These are phyloP conservation scores for Aspergillus sclerotiicarbonarius DNA, from an alignment of 495 filamentous ascomycete genomes.

Conservation along the genomic window DNA sequence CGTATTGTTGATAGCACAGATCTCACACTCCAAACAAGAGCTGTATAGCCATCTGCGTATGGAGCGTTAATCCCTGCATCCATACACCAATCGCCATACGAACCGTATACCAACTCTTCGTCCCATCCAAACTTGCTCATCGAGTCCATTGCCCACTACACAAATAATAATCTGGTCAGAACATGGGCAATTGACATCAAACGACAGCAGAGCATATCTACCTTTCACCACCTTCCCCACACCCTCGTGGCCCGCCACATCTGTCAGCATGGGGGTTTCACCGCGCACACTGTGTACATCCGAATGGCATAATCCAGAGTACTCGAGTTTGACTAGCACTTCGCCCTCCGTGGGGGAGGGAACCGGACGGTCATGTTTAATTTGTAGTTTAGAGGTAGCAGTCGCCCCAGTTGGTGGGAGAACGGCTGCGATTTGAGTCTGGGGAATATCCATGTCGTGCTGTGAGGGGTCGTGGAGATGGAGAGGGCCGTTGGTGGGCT, in stretches of 20 bases:
- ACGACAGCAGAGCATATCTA: conserved; percentile 11
- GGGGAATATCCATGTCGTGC: conserved; percentile 26
- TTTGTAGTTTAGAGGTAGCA: conserved; percentile 25
- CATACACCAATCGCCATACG: conserved; percentile 6
- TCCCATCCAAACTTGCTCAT: conserved; percentile 34
- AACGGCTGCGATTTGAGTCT: conserved; percentile 39
- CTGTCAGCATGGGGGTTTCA: conserved; percentile 46
- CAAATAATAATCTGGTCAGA: conserved; percentile 1
- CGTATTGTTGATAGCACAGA: conserved; percentile 47
- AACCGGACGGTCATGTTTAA: conserved; percentile 30
- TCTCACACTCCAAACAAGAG: conserved; percentile 43
- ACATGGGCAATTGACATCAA: neutral
- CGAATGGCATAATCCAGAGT: conserved; percentile 44
- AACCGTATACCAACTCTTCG: conserved; percentile 40
- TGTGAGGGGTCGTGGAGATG: neutral
- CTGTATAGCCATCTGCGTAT: conserved; percentile 43
- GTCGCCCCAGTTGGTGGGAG: conserved; percentile 27
- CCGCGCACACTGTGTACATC: conserved; percentile 45
- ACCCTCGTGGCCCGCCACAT: conserved; percentile 47
- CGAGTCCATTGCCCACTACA: conserved; percentile 31
- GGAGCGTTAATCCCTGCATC: neutral
- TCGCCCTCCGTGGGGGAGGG: conserved; percentile 35
- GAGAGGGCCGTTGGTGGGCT: neutral
- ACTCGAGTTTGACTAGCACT: conserved; percentile 42
- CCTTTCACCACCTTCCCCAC: conserved; percentile 39